Base-by-base conservation (phyloP, 2,329 filamentous ascomycete genomes). In the Sarocladium oryzae region DNA sequence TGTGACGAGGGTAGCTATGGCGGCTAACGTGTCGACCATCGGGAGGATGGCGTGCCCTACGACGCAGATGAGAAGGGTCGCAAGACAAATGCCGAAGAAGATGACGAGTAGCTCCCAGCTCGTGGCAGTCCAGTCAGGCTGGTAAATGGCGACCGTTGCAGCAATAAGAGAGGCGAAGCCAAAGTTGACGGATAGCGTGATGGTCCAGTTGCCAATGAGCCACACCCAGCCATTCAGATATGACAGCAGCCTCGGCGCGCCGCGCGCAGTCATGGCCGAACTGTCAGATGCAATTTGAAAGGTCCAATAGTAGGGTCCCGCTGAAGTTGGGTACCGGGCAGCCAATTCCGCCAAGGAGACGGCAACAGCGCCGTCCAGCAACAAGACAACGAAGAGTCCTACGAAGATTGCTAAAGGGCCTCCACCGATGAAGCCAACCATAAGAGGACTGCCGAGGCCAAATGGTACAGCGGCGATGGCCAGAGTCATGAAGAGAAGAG, bases 141-240 rank as follows among this genome's bases (percentile, higher is more conserved):
- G 10, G 24, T 45, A 52, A 13, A 56, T 38, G 46, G 37, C 48
- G 33, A 53, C 46, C 3, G 51, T 50, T 2, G 53, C 54, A 2
- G 54, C 53, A 33, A 61, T 51, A 4, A 61, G 63, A 61, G 86
- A 82, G 0, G 76, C 85, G 2, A 84, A 84, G 0, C 77, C 79
- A 61, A 89, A 89, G 62, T 86, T 87, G 66, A 89, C 88, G 35
- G 74, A 78, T 16, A 81, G 66, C 0, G 73, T 74, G 16, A 75
- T 71, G 23, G 84, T 88, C 84, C 84, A 88, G 63, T 88, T 88
- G 0, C 85, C 85, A 2, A 88, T 83, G 0, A 88, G 71, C 0
- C 83, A 86, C 51, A 86, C 63, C 84, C 85, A 88, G 13, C 85
- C 85, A 4, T 84, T 85, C 24, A 86, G 79, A 73, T 84, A 88